Percentiles rank a stretch among this genome's conserved stretches.
phyloP scores from a whole-genome alignment of 306 rosid genomes.

The Rubus parviflorus region DNA sequence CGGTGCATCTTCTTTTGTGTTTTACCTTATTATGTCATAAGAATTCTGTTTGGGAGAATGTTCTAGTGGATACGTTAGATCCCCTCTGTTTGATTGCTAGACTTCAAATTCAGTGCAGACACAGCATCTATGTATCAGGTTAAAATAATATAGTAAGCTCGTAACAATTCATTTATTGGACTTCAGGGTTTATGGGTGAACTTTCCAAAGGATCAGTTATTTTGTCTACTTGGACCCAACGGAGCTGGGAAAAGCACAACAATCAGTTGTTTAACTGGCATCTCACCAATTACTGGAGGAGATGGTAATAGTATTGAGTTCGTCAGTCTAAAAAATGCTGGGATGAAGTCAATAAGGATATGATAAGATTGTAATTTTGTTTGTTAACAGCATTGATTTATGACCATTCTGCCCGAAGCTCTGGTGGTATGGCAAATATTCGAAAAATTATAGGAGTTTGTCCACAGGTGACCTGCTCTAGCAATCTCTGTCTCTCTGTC shows the following conservation, averaged over 20 bases:
- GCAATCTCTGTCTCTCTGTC: neutral
- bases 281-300: conserved; percentile 74
- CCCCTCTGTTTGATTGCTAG: too few species aligned
- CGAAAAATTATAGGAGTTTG: conserved; percentile 80
- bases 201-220: conserved; percentile 73
- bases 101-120: too few species aligned
- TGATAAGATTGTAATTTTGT: conserved; percentile 12
- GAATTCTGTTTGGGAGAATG: too few species aligned
- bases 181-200: conserved; percentile 91
- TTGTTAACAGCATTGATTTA: conserved; percentile 61
- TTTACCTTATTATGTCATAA: too few species aligned
- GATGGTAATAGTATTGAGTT: conserved; percentile 48
- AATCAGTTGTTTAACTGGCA: conserved; percentile 87
- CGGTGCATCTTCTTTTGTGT: neutral
- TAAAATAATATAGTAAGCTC: too few species aligned
- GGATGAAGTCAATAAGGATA: conserved; percentile 1
- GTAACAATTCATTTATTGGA: conserved; percentile 12
- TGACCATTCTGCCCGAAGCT: conserved; percentile 67
- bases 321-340: neutral
- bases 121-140: too few species aligned
- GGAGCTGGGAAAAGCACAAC: conserved; percentile 93
- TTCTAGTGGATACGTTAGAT: too few species aligned
- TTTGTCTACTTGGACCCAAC: conserved; percentile 92
- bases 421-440: conserved; percentile 72
- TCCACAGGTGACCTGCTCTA: conserved; percentile 66